A percentile compares a stretch with the other conserved stretches of the same genome.
These are phyloP conservation scores for Claviceps africana DNA, from an alignment of 2,329 filamentous ascomycete species.

Conservation along the genomic window DNA sequence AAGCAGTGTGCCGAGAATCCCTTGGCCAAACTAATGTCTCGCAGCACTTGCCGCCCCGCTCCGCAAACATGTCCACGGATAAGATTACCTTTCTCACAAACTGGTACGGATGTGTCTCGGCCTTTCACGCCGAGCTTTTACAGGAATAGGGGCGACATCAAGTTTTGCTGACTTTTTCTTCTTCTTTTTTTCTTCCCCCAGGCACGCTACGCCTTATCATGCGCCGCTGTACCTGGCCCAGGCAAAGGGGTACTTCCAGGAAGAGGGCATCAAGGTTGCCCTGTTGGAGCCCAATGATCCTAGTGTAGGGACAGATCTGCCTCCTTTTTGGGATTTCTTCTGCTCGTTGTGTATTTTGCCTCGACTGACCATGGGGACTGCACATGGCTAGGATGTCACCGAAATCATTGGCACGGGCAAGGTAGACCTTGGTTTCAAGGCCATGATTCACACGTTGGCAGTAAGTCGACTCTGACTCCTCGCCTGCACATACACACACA, in stretches of 20 bases:
- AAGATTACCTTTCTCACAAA: constrained; percentile 79
- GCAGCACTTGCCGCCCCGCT: constrained; percentile 29
- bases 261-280: constrained; percentile 65
- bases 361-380: background rate
- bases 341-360: background rate
- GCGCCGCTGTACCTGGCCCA: constrained; percentile 66
- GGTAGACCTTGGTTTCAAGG: constrained; percentile 68
- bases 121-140: too few species aligned
- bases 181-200: too few species aligned
- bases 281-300: constrained; percentile 68
- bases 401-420: constrained; percentile 67
- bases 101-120: constrained; percentile 39
- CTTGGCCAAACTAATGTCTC: constrained; percentile 30
- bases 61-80: constrained; percentile 57
- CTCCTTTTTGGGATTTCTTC: background rate
- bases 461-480: constrained; percentile 27
- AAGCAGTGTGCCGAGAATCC: constrained; percentile 17
- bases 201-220: constrained; percentile 73
- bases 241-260: constrained; percentile 59
- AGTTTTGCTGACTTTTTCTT: background rate
- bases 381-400: constrained; percentile 48
- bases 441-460: constrained; percentile 71
- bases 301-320: constrained; percentile 33
- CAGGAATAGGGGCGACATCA: too few species aligned
- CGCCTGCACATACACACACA: too few species aligned